phyloP scores from a whole-genome alignment of 345 rosid species.

The Bruguiera sexangula region DNA sequence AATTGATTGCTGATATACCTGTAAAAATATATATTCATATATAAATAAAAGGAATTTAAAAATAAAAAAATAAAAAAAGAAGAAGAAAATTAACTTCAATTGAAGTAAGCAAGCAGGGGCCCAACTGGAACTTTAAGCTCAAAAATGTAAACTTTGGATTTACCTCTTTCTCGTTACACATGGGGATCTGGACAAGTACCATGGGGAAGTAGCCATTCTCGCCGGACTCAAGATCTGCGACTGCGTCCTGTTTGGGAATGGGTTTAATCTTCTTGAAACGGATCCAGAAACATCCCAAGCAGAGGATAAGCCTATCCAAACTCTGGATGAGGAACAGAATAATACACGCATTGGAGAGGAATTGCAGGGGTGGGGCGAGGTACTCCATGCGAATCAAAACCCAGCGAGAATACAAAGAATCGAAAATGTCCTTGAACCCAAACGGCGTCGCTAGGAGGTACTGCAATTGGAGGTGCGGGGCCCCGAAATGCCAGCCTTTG shows the following conservation, averaged over 20 bases:
- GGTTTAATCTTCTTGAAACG: conserved; percentile 76
- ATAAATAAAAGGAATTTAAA: neutral
- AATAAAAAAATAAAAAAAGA: neutral
- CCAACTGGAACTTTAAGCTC: no score
- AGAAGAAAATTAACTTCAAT: neutral
- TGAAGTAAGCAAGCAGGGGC: neutral
- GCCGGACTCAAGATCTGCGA: conserved; percentile 69
- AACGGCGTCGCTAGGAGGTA: conserved; percentile 47
- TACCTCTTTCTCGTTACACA: conserved; percentile 97
- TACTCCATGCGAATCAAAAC: conserved; percentile 76
- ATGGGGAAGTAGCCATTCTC: conserved; percentile 68
- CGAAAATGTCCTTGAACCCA: conserved; percentile 51
- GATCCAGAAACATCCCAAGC: conserved; percentile 95
- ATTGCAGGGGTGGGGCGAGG: conserved; percentile 88
- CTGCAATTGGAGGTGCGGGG: conserved; percentile 61
- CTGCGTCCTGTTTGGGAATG: conserved; percentile 38
- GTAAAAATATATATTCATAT: neutral
- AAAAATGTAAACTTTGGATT: neutral
- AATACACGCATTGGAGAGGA: conserved; percentile 77
- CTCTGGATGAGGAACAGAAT: conserved; percentile 84
- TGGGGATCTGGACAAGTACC: conserved; percentile 97
- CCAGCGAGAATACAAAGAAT: conserved; percentile 69
- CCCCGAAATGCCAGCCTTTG: conserved; percentile 79
- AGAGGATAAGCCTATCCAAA: conserved; percentile 73
- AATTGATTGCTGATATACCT: conserved; percentile 98